Evolutionary conservation across 2,329 filamentous ascomycete species (phyloP), one percentile per base, ranked within the genome.

Genomic region (Hymenoscyphus occultus): DNA sequence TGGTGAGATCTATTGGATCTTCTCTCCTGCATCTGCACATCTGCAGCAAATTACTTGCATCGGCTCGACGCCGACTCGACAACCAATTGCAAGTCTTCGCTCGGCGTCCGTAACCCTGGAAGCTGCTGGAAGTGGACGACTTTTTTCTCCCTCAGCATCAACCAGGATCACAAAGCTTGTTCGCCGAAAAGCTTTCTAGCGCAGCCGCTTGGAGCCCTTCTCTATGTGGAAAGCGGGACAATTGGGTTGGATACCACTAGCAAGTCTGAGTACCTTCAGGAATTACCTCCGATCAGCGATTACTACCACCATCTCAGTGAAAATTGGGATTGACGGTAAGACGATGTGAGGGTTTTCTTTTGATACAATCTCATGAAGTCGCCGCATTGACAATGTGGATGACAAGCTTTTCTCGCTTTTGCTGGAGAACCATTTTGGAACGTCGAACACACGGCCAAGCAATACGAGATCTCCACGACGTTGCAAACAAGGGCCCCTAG

Each of bases 1-100:
- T 65, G 64, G 64, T 65, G 64, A 65, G 22, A 22, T 7, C 5
- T n/a, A 56, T 40, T 7, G 35, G 5, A 35, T 35, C 45, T 51
- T 19, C 28, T 32, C 13, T 28, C 28, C 28, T 28, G 28, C 28
- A 28, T 28, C 22, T 22, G 22, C 13, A 45, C 2, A 19, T 9
- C 19, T 19, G n/a, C n/a, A 10, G 45, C 45, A 51, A n/a, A 19
- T 54, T 61, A 35, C 40, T 45, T 19, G 57, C 57, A 59, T 40
- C n/a, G 28, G n/a, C 56, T 10, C 56, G 35, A 32, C 5, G 16
- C 12, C 39, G 14, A 19, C 19, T 19, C 42, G 32, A 39, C 31
- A 5, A n/a, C 31, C 31, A 35, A 58, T 35, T 58, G 56, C 56
- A 58, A 10, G 7, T 39, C 56, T 12, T 42, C 39, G 54, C 22